These are phyloP conservation scores for Sordariomycetes sp. DNA, from an alignment of 2,329 filamentous ascomycete genomes.

Conservation along the genomic window DNA sequence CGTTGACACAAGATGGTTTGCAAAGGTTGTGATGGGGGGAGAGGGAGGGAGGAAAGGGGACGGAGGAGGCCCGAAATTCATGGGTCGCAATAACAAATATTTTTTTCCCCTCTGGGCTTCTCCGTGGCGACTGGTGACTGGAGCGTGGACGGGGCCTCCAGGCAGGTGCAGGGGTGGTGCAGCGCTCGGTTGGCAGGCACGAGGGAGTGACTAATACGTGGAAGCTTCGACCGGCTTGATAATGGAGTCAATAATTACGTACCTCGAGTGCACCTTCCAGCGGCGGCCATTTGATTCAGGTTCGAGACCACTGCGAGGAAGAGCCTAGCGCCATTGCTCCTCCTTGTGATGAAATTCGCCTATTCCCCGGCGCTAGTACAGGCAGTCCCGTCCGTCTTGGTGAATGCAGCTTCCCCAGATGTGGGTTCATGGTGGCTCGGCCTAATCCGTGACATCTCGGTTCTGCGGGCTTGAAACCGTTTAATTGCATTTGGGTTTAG, in stretches of 20 bases:
- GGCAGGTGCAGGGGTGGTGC: conserved; percentile 1
- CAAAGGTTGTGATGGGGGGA: conserved; percentile 5
- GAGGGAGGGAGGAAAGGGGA: conserved; percentile 1
- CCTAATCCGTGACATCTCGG: not conserved
- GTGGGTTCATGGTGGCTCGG: not conserved
- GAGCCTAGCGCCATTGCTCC: not conserved
- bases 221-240: not conserved
- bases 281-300: not conserved
- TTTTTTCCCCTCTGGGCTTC: not conserved
- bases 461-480: not conserved
- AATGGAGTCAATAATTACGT: not conserved
- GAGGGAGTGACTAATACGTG: not conserved
- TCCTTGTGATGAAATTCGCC: not conserved
- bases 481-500: not conserved
- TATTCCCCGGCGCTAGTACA: not conserved
- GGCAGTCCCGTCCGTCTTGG: not conserved
- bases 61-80: conserved; percentile 2
- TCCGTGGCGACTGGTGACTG: conserved; percentile 5
- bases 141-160: conserved; percentile 1
- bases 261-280: not conserved
- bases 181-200: not conserved
- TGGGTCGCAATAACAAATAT: conserved; percentile 5
- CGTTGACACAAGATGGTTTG: conserved; percentile 9
- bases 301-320: not conserved
- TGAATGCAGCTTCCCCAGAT: not conserved